Evolutionary conservation across 805 yeast species (phyloP).

Genomic region (Alloascoidea africana): DNA sequence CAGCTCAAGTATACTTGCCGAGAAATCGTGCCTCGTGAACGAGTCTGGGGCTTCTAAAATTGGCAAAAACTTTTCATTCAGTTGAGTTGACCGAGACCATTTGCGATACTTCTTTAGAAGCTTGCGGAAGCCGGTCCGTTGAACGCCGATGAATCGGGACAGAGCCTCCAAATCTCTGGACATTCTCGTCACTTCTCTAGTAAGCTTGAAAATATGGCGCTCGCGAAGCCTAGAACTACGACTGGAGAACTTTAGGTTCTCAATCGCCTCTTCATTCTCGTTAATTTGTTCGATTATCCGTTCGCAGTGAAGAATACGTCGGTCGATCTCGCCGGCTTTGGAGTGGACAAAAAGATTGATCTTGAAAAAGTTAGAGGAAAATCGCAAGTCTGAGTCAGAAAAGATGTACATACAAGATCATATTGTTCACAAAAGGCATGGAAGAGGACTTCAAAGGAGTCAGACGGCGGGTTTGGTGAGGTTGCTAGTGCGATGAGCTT

Average conservation of each 20-base stretch:
- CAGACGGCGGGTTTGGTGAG: conserved; percentile 8
- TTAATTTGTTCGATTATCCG: conserved; percentile 19
- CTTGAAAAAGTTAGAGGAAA: conserved; percentile 7
- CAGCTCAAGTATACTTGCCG: conserved; percentile 44
- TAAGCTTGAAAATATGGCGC: conserved; percentile 9
- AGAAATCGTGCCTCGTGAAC: conserved; percentile 44
- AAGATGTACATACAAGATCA: conserved; percentile 28
- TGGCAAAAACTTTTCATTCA: conserved; percentile 13
- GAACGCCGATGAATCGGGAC: conserved; percentile 57
- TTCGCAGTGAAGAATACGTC: conserved; percentile 27
- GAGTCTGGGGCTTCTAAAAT: conserved; percentile 31
- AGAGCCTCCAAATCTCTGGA: conserved; percentile 44
- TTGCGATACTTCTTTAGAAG: conserved; percentile 53
- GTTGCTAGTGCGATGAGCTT: conserved; percentile 46
- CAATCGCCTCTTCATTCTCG: conserved; percentile 8
- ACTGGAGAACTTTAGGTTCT: conserved; percentile 14
- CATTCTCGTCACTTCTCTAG: conserved; percentile 25
- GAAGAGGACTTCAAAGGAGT: conserved; percentile 19
- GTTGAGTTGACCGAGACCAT: conserved; percentile 22
- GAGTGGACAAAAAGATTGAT: conserved; percentile 46
- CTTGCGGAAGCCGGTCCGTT: conserved; percentile 57
- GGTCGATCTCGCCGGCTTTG: conserved; percentile 54
- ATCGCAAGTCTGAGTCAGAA: background rate
- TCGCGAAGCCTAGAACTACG: too few relatives aligned
- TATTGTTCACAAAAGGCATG: conserved; percentile 40